Evolutionary conservation across 495 filamentous ascomycete genomes (phyloP).

Genomic region (Penicillium pulvis): DNA sequence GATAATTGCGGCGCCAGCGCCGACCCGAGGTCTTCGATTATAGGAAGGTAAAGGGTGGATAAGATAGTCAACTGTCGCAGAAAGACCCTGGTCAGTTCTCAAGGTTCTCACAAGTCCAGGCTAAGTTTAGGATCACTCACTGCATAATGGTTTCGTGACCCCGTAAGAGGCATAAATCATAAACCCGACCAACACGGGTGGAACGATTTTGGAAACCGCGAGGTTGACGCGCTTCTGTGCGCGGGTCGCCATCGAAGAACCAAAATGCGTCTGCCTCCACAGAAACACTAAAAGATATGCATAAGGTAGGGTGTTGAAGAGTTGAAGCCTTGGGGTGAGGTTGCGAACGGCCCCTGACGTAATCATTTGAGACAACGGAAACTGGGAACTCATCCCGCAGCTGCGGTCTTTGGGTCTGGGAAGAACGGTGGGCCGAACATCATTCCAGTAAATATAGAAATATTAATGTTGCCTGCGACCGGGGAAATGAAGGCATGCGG

Average conservation of each 20-base stretch:
- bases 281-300: conserved; percentile 14
- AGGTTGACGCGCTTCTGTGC: conserved; percentile 52
- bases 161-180: conserved; percentile 66
- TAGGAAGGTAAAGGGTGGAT: conserved; percentile 52
- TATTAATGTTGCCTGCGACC: conserved; percentile 3
- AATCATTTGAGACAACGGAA: conserved; percentile 1
- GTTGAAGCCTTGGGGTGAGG: neutral
- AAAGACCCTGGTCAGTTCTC: conserved; percentile 1
- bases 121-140: conserved; percentile 37
- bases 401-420: neutral
- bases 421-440: too few species aligned
- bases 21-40: conserved; percentile 42
- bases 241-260: conserved; percentile 8
- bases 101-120: neutral
- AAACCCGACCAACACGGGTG: conserved; percentile 57
- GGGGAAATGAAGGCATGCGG: neutral
- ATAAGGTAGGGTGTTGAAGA: neutral
- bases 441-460: too few species aligned
- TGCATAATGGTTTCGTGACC: conserved; percentile 58
- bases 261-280: neutral
- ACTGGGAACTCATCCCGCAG: conserved; percentile 1
- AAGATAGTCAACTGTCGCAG: conserved; percentile 61
- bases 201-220: conserved; percentile 58
- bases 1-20: conserved; percentile 67
- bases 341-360: conserved; percentile 6